Conservation (phyloP, 306 rosid genomes). For the Herpetospermum pedunculosum region DNA sequence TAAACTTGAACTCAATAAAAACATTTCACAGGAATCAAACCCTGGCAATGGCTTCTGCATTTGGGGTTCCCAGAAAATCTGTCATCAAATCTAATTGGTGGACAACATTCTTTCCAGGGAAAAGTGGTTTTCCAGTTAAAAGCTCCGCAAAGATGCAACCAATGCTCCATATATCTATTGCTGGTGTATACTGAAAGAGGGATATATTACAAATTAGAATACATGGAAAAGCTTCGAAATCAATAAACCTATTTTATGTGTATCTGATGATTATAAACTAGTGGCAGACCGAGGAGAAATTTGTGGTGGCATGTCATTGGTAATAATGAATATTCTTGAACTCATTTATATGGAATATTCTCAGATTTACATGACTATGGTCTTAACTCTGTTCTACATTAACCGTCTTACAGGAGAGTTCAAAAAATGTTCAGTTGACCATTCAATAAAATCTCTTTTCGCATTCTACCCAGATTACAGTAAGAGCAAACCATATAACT, state of each 20-base stretch:
- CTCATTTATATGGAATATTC: background rate
- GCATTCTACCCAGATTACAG: background rate
- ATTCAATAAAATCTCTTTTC: background rate
- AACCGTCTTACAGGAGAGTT: background rate
- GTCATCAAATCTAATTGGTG: constrained; percentile 98
- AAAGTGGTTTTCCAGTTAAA: constrained; percentile 93
- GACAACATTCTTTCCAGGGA: constrained; percentile 97
- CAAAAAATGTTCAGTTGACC: background rate
- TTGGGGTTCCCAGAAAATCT: constrained; percentile 91
- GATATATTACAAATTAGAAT: background rate
- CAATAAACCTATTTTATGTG: background rate
- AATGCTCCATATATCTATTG: constrained; percentile 99
- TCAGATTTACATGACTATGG: background rate
- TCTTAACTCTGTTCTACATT: background rate
- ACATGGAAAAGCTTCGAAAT: background rate
- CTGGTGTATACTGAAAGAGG: constrained; percentile 84
- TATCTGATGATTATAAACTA: constrained; percentile 1
- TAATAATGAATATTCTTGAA: background rate
- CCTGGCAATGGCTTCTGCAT: constrained; percentile 82
- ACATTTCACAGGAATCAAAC: constrained; percentile 30
- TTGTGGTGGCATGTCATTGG: background rate
- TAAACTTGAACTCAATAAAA: background rate
- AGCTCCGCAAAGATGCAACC: constrained; percentile 98
- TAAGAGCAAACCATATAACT: background rate
- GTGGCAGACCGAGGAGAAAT: background rate